Evolutionary conservation across 768 basidiomycete genomes (phyloP).

Genomic region (Pulveroboletus sp.): DNA sequence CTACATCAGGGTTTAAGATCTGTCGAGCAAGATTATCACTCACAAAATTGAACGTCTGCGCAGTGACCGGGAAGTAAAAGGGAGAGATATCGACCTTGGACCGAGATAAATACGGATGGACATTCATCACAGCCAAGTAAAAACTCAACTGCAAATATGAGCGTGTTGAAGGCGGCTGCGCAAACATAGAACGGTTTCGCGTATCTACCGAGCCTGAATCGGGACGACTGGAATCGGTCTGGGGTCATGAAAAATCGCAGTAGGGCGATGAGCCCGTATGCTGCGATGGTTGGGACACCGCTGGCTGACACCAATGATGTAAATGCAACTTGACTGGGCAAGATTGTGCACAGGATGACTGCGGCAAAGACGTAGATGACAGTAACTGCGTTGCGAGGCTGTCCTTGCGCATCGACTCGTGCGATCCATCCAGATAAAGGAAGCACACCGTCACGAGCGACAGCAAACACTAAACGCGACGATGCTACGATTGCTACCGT

Average conservation of each 20-base stretch:
- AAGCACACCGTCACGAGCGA: conserved; percentile 91
- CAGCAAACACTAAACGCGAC: conserved; percentile 84
- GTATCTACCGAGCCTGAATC: conserved; percentile 66
- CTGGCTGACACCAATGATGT: conserved; percentile 86
- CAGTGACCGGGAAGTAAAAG: conserved; percentile 78
- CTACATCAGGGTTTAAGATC: conserved; percentile 7
- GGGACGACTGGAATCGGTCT: conserved; percentile 63
- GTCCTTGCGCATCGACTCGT: conserved; percentile 60
- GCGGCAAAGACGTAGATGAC: conserved; percentile 82
- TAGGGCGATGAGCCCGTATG: conserved; percentile 77
- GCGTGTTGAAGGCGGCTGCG: conserved; percentile 64
- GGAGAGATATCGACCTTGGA: conserved; percentile 76
- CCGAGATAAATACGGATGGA: conserved; percentile 2
- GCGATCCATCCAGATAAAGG: conserved; percentile 83
- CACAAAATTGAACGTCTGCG: conserved; percentile 81
- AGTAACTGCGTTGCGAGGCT: conserved; percentile 81
- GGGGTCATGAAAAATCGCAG: conserved; percentile 78
- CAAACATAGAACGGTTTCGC: conserved; percentile 65
- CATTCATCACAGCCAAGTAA: not conserved
- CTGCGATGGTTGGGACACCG: conserved; percentile 80
- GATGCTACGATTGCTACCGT: conserved; percentile 85
- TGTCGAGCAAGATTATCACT: conserved; percentile 27
- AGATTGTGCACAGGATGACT: conserved; percentile 73
- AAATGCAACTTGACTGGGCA: conserved; percentile 89
- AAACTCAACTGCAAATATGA: conserved; percentile 66